These are phyloP conservation scores for Suhomyces prunicola DNA, from an alignment of 805 yeast genomes.

Conservation along the genomic window DNA sequence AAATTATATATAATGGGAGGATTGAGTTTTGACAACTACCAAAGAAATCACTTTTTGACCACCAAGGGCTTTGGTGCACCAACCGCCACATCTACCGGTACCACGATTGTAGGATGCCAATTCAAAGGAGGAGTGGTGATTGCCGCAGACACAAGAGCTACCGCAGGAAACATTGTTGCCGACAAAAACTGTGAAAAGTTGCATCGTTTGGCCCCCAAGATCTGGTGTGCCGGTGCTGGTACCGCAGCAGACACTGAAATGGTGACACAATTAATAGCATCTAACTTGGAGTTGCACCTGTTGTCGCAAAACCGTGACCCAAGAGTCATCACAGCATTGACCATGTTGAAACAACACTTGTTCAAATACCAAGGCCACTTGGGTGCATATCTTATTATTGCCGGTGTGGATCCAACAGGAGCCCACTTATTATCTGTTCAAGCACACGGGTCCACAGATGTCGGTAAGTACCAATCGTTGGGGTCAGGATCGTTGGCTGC, in stretches of 20 bases:
- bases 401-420: conserved; percentile 96
- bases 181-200: conserved; percentile 97
- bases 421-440: conserved; percentile 89
- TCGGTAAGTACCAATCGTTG: conserved; percentile 86
- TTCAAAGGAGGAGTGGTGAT: conserved; percentile 93
- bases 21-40: conserved; percentile 86
- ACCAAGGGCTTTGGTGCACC: conserved; percentile 75
- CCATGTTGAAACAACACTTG: conserved; percentile 90
- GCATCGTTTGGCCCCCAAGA: conserved; percentile 82
- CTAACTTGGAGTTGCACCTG: conserved; percentile 87
- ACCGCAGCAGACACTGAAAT: conserved; percentile 99
- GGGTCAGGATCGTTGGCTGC: conserved; percentile 99
- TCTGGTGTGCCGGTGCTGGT: conserved; percentile 99
- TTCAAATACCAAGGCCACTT: conserved; percentile 96
- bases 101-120: conserved; percentile 97
- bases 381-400: conserved; percentile 97
- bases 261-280: conserved; percentile 90
- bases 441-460: conserved; percentile 97
- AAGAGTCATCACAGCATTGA: conserved; percentile 88
- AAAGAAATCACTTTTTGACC: conserved; percentile 76
- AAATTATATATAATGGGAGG: conserved; percentile 65
- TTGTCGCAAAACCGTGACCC: conserved; percentile 83
- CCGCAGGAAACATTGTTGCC: conserved; percentile 94
- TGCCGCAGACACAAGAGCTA: conserved; percentile 98
- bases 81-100: conserved; percentile 94